phyloP scores from a whole-genome alignment of 768 basidiomycete species.

The Psilocybe cubensis region DNA sequence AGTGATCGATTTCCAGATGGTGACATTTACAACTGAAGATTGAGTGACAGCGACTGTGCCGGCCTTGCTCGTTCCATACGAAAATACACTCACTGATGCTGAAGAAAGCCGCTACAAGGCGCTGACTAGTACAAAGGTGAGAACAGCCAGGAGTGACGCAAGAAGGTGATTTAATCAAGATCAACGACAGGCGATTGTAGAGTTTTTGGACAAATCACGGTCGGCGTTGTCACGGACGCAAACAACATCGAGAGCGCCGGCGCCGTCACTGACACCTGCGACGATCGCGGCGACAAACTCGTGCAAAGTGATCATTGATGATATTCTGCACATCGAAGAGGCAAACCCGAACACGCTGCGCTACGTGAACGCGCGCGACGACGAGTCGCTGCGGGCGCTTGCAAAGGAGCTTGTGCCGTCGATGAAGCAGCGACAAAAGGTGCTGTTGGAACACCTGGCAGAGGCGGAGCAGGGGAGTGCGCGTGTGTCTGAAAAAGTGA shows the following conservation, averaged over 20 bases:
- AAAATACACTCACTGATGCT: conserved; percentile 69
- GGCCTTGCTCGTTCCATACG: conserved; percentile 82
- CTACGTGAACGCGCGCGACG: conserved; percentile 62
- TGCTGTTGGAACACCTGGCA: conserved; percentile 51
- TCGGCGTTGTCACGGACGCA: conserved; percentile 67
- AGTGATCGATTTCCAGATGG: conserved; percentile 10
- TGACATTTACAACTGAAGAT: conserved; percentile 1
- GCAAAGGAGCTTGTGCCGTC: conserved; percentile 44
- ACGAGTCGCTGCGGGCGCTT: conserved; percentile 51
- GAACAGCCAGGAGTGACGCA: not conserved
- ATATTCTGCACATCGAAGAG: conserved; percentile 63
- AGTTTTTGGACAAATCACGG: conserved; percentile 85
- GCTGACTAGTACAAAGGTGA: conserved; percentile 73
- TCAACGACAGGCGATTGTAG: conserved; percentile 61
- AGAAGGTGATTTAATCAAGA: not conserved
- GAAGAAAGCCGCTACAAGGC: conserved; percentile 83
- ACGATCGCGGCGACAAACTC: conserved; percentile 70
- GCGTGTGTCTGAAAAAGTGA: conserved; percentile 64
- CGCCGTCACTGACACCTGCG: conserved; percentile 77
- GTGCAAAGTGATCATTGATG: conserved; percentile 56
- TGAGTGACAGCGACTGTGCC: conserved; percentile 68
- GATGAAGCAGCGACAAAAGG: conserved; percentile 50
- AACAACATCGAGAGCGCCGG: conserved; percentile 73
- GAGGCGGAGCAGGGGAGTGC: conserved; percentile 53
- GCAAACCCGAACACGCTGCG: conserved; percentile 66